These are phyloP conservation scores for Crithidia acanthocephali DNA, from an alignment of 208 protist genomes.

Conservation along the genomic window DNA sequence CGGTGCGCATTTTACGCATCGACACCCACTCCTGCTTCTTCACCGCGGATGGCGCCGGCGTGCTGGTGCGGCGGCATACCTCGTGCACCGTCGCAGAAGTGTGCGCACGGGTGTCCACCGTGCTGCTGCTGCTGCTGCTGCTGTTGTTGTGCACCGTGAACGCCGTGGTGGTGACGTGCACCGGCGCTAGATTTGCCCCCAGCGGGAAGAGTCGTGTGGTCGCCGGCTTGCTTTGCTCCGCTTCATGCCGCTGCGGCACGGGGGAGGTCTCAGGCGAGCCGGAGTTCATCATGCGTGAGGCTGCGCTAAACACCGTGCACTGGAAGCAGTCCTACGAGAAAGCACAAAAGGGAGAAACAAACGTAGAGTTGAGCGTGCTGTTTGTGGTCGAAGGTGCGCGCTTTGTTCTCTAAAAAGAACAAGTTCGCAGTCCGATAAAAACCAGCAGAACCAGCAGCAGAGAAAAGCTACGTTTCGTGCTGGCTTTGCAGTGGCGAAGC, in stretches of 20 bases:
- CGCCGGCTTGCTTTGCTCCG: not conserved
- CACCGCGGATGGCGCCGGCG: not conserved
- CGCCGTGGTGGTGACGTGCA: not conserved
- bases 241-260: not conserved
- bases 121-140: too few species aligned
- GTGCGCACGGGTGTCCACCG: not conserved
- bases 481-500: too few species aligned
- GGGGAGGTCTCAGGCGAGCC: not conserved
- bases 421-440: too few species aligned
- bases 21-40: slow-evolving; percentile 1
- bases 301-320: too few species aligned
- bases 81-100: not conserved
- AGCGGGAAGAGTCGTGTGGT: not conserved
- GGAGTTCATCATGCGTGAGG: not conserved
- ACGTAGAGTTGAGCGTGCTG: too few species aligned
- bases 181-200: not conserved
- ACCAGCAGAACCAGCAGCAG: too few species aligned
- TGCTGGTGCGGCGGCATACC: not conserved
- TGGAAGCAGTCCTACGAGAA: too few species aligned
- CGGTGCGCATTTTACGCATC: not conserved
- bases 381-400: too few species aligned
- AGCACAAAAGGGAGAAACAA: too few species aligned
- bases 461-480: too few species aligned
- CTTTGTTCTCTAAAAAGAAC: too few species aligned
- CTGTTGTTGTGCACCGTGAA: not conserved